Evolutionary conservation across 441 rosid genomes (phyloP).

Genomic region (Erodium moschatum): DNA sequence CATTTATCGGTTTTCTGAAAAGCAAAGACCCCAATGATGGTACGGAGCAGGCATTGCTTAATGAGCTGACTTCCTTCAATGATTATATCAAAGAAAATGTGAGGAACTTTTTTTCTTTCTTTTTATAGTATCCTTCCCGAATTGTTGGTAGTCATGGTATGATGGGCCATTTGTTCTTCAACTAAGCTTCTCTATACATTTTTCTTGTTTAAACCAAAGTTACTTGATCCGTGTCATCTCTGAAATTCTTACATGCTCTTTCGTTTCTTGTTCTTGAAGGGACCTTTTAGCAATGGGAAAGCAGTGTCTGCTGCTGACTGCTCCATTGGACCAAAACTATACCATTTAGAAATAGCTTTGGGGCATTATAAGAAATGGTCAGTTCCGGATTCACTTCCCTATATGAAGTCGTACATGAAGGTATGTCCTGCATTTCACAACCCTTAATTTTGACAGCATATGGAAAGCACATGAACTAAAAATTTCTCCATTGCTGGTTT

Average conservation of each 20-base stretch:
- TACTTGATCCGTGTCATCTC: background rate
- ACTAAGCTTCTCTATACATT: background rate
- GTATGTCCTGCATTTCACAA: conserved; percentile 24
- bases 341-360: conserved; percentile 59
- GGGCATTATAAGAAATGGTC: conserved; percentile 66
- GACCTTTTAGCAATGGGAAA: conserved; percentile 57
- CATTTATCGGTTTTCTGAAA: conserved; percentile 80
- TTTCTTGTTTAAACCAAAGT: background rate
- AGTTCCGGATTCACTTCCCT: conserved; percentile 53
- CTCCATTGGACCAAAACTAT: conserved; percentile 48
- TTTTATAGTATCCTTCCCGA: background rate
- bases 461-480: background rate
- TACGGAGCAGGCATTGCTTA: conserved; percentile 59
- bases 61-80: conserved; percentile 59
- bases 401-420: conserved; percentile 49
- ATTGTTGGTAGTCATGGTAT: background rate
- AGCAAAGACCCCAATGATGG: conserved; percentile 80
- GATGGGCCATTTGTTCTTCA: background rate
- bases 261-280: conserved; percentile 28
- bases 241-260: background rate
- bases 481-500: background rate
- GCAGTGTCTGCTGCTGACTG: conserved; percentile 59
- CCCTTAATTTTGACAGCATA: background rate
- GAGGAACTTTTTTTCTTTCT: conserved; percentile 23
- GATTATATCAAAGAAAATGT: conserved; percentile 62